Evolutionary conservation across 1,284 basidiomycete genomes (phyloP).

Genomic region (Wolfiporia cocos): DNA sequence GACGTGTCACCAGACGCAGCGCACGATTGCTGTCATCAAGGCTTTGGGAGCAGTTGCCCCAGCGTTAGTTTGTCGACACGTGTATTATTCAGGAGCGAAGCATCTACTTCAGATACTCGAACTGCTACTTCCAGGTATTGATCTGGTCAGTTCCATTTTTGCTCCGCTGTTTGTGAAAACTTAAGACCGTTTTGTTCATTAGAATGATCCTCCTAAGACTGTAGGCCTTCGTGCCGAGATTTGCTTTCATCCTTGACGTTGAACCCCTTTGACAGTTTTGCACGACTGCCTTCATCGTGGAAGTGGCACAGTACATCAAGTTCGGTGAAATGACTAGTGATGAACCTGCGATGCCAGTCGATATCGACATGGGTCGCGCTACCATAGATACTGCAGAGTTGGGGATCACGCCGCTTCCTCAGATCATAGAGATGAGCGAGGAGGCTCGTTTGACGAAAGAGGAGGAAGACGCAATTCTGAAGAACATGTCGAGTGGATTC

Average conservation of each 20-base stretch:
- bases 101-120: constrained; percentile 81
- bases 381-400: constrained; percentile 11
- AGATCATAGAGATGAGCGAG: constrained; percentile 26
- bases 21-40: constrained; percentile 83
- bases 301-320: constrained; percentile 77
- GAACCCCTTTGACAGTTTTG: constrained; percentile 39
- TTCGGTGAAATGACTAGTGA: constrained; percentile 68
- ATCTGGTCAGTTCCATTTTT: constrained; percentile 44
- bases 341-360: constrained; percentile 21
- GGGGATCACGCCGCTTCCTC: constrained; percentile 16
- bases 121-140: constrained; percentile 84
- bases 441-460: constrained; percentile 39
- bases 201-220: constrained; percentile 91
- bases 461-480: constrained; percentile 56
- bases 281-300: constrained; percentile 72
- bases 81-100: constrained; percentile 78
- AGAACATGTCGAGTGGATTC: constrained; percentile 58
- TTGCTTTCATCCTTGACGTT: constrained; percentile 10
- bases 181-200: background rate
- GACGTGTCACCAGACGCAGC: constrained; percentile 53
- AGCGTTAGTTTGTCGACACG: constrained; percentile 71
- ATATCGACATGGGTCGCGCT: constrained; percentile 12
- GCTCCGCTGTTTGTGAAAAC: background rate
- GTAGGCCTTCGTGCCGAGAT: constrained; percentile 31
- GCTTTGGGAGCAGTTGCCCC: constrained; percentile 78